Base-by-base conservation (phyloP, 371 early-diverging fungal species). In the Rhizomucor pusillus region DNA sequence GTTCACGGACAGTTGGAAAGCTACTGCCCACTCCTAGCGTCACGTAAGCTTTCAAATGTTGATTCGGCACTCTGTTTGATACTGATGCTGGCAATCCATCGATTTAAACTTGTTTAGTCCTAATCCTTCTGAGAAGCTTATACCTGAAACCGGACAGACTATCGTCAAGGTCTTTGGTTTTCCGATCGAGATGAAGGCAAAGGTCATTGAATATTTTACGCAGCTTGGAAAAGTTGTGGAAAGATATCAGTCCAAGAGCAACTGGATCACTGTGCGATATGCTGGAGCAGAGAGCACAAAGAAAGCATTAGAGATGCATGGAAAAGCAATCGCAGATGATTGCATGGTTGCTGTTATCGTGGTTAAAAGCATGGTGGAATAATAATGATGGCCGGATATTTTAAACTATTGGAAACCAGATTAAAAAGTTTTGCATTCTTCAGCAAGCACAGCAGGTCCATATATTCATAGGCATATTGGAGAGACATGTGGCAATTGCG, bases 201-300 rank as follows among this genome's bases (percentile, higher is more conserved):
- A 54, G 1, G 57, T 71, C 4, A 47, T 70, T 14, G 47, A 56
- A 13, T 51, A 64, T 20, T 70, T 76, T 55, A 43, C 52, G 5
- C 45, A 53, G 22, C 57, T 60, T 48, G 77, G 77, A 12, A 51
- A 58, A 13, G 56, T 76, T n/a, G 22, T 60, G 9, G 66, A 63
- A 33, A 60, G 60, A 22, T 59, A 43, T 34, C 53, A 55, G 35
- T 58, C 66, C 1, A 60, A 59, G 2, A 61, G 62, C 9, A 71
- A 76, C 53, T 72, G 70, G 72, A 65, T 72, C 43, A 67, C 65
- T 2, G 60, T 76, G 25, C 57, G 68, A 10, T 76, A 76, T 23
- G 50, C 54, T 3, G 45, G 56, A 22, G 23, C 20, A 1, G 59
- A 63, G 22, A 46, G 60, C 7, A 71, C 72, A 9, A 35, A 50